Evolutionary conservation across 345 rosid genomes (phyloP).

Genomic region (Bruguiera parviflora): DNA sequence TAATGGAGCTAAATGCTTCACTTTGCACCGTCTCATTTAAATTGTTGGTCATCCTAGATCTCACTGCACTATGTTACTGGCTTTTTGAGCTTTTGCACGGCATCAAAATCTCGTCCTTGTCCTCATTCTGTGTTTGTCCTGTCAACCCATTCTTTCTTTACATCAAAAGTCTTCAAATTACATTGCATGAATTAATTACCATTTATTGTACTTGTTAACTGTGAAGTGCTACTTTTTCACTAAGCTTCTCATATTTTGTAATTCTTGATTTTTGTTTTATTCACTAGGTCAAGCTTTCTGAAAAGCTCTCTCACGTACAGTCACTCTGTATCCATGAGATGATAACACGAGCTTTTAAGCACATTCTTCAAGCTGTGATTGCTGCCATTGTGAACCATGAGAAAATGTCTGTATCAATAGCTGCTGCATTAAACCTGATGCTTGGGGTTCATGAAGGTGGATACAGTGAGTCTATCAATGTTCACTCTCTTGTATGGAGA

Average conservation of each 20-base stretch:
- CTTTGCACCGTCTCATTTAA: too few relatives aligned
- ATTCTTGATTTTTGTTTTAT: slow-evolving; percentile 24
- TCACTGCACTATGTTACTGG: too few relatives aligned
- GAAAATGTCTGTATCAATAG: slow-evolving; percentile 63
- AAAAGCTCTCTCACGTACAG: slow-evolving; percentile 90
- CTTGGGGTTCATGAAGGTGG: slow-evolving; percentile 69
- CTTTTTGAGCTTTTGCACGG: too few relatives aligned
- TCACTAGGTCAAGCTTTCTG: slow-evolving; percentile 85
- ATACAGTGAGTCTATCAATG: slow-evolving; percentile 41
- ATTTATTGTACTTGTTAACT: not conserved
- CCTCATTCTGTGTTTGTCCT: not conserved
- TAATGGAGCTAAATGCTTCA: too few relatives aligned
- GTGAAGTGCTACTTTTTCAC: not conserved
- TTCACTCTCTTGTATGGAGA: slow-evolving; percentile 74
- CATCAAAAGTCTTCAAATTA: not conserved
- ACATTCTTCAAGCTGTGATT: slow-evolving; percentile 82
- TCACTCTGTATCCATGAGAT: slow-evolving; percentile 96
- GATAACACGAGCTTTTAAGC: slow-evolving; percentile 95
- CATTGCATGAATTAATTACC: not conserved
- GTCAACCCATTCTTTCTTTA: too few relatives aligned
- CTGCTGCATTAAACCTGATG: slow-evolving; percentile 89
- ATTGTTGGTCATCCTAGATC: too few relatives aligned
- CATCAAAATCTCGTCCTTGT: too few relatives aligned
- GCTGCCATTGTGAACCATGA: slow-evolving; percentile 59
- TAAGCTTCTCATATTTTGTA: slow-evolving; percentile 13